phyloP scores from a whole-genome alignment of 2,329 filamentous ascomycete genomes.

The Alternaria panax region DNA sequence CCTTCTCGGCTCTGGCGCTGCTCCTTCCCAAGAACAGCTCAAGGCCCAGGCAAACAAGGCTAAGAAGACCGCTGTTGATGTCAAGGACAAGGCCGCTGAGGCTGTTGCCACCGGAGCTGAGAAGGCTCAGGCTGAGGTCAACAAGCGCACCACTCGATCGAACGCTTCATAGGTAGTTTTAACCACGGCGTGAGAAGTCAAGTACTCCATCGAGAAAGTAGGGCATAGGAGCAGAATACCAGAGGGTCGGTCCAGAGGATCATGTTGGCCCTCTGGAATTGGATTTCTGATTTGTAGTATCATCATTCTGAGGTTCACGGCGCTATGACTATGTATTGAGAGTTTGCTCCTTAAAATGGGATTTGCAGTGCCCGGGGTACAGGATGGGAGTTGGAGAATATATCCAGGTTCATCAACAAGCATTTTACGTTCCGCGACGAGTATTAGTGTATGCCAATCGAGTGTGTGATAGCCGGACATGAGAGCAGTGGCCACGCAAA shows the following conservation, averaged over 20 bases:
- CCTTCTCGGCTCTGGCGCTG: slow-evolving; percentile 68
- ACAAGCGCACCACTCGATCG: slow-evolving; percentile 65
- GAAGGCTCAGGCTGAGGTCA: slow-evolving; percentile 76
- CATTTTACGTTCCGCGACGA: not conserved
- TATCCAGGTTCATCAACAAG: not conserved
- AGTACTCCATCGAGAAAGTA: not conserved
- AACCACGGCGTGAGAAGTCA: not conserved
- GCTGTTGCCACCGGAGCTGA: slow-evolving; percentile 67
- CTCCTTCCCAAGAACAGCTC: slow-evolving; percentile 68
- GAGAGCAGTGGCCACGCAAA: slow-evolving; percentile 1
- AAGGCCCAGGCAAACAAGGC: slow-evolving; percentile 77
- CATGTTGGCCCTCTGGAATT: slow-evolving; percentile 19
- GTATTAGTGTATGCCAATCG: not conserved
- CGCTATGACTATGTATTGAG: slow-evolving; percentile 42
- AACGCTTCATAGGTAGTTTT: slow-evolving; percentile 34
- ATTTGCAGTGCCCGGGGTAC: slow-evolving; percentile 21
- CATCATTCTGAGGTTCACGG: slow-evolving; percentile 36
- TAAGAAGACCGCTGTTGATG: slow-evolving; percentile 72
- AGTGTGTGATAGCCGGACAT: not conserved
- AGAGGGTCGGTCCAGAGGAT: slow-evolving; percentile 24
- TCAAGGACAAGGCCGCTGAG: slow-evolving; percentile 75
- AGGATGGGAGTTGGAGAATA: slow-evolving; percentile 1
- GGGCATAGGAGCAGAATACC: slow-evolving; percentile 22
- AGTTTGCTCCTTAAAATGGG: slow-evolving; percentile 30
- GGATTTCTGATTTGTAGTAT: slow-evolving; percentile 33